Evolutionary conservation across 2,329 filamentous ascomycete genomes (phyloP).

Genomic region (Alternaria atra): DNA sequence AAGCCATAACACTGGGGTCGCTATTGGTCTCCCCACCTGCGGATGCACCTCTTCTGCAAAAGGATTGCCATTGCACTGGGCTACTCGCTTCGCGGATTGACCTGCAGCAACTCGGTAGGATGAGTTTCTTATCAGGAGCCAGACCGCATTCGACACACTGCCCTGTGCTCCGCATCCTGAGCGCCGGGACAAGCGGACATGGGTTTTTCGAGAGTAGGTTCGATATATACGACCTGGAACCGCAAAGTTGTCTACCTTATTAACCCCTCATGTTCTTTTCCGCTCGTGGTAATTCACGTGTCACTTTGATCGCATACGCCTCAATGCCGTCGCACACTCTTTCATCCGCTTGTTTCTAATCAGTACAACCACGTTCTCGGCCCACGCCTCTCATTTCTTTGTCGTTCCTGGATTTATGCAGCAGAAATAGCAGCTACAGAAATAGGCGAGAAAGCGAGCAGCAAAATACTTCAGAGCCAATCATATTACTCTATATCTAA

Average conservation of each 20-base stretch:
- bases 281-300: conserved; percentile 9
- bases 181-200: conserved; percentile 37
- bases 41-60: conserved; percentile 24
- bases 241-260: conserved; percentile 25
- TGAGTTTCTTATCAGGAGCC: conserved; percentile 45
- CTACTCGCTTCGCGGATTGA: conserved; percentile 36
- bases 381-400: conserved; percentile 4
- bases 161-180: conserved; percentile 36
- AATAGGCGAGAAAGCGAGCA: not conserved
- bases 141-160: conserved; percentile 34
- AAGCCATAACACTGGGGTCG: conserved; percentile 12
- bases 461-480: not conserved
- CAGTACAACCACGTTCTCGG: not conserved
- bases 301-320: conserved; percentile 3
- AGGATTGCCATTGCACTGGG: conserved; percentile 28
- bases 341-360: conserved; percentile 22
- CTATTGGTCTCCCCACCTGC: conserved; percentile 25
- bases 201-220: conserved; percentile 36
- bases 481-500: not conserved
- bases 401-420: not conserved
- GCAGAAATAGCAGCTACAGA: not conserved
- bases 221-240: conserved; percentile 40
- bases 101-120: conserved; percentile 25
- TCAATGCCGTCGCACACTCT: conserved; percentile 16
- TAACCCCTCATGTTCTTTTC: conserved; percentile 17